phyloP scores from a whole-genome alignment of 495 filamentous ascomycete genomes.

The Thermochaetoides thermophila region DNA sequence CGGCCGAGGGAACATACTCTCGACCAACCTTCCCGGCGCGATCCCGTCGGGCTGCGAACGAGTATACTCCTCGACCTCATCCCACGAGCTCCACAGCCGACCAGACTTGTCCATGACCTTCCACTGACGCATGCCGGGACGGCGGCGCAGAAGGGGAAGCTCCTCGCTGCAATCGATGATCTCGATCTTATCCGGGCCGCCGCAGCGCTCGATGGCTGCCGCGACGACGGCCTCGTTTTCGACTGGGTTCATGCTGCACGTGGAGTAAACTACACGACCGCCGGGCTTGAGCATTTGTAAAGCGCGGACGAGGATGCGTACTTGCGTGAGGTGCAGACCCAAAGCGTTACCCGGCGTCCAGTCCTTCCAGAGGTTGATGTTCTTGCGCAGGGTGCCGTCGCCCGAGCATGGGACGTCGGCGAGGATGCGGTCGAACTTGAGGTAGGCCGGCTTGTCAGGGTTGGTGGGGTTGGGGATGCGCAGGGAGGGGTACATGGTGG shows the following conservation, averaged over 20 bases:
- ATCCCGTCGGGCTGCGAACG: constrained; percentile 41
- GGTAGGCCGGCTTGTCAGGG: constrained; percentile 46
- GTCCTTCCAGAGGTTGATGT: constrained; percentile 81
- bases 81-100: constrained; percentile 59
- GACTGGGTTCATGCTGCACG: constrained; percentile 93
- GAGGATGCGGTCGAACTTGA: constrained; percentile 93
- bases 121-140: constrained; percentile 61
- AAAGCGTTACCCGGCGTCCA: constrained; percentile 76
- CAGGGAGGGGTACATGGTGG: constrained; percentile 86
- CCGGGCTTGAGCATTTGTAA: constrained; percentile 95
- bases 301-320: constrained; percentile 79
- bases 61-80: constrained; percentile 54
- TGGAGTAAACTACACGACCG: constrained; percentile 89
- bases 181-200: constrained; percentile 63
- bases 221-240: constrained; percentile 91
- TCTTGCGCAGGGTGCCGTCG: constrained; percentile 87
- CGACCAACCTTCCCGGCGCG: constrained; percentile 42
- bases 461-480: constrained; percentile 47
- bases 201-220: constrained; percentile 75
- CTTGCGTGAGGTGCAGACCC: constrained; percentile 71
- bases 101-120: constrained; percentile 75
- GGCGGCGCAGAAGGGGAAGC: constrained; percentile 61
- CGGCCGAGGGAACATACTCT: constrained; percentile 63
- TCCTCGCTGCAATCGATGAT: constrained; percentile 69
- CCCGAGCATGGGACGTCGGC: constrained; percentile 96